phyloP scores from a whole-genome alignment of 768 basidiomycete species.

The Terana coerulea region DNA sequence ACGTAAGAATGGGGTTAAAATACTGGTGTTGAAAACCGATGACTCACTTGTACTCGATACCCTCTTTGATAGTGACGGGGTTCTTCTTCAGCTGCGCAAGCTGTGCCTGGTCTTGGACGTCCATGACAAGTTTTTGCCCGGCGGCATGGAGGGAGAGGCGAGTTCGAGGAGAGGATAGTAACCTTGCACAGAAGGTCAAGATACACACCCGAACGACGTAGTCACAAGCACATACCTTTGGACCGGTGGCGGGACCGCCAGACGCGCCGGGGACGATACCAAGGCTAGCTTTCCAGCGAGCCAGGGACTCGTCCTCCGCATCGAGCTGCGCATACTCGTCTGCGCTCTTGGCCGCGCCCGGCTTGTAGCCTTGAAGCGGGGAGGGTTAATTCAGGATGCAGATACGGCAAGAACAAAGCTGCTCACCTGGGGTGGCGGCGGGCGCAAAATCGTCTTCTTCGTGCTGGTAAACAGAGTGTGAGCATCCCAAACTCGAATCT shows the following conservation, averaged over 20 bases:
- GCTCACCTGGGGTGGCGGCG: conserved; percentile 60
- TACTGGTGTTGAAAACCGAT: conserved; percentile 15
- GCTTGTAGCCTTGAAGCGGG: conserved; percentile 63
- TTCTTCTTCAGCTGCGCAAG: conserved; percentile 68
- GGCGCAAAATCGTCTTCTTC: conserved; percentile 73
- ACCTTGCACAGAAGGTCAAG: conserved; percentile 40
- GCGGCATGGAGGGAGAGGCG: conserved; percentile 64
- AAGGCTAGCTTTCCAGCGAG: conserved; percentile 93
- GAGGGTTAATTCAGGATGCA: not conserved
- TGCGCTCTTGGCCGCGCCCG: conserved; percentile 58
- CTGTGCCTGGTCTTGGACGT: conserved; percentile 51
- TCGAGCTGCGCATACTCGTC: conserved; percentile 87
- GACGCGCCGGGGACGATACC: conserved; percentile 64
- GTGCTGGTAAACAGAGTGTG: conserved; percentile 38
- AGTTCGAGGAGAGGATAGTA: conserved; percentile 74
- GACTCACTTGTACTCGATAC: conserved; percentile 82
- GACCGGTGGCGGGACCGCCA: conserved; percentile 43
- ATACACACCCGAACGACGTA: not conserved
- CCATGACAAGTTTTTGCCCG: conserved; percentile 58
- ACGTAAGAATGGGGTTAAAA: no score
- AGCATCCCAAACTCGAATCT: conserved; percentile 3
- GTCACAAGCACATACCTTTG: conserved; percentile 51
- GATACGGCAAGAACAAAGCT: conserved; percentile 5
- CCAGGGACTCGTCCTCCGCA: conserved; percentile 87
- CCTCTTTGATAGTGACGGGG: conserved; percentile 76